Percentiles rank a stretch among this genome's conserved stretches.
Evolutionary conservation across 495 filamentous ascomycete species (phyloP).

Genomic region (Neurospora pannonica): DNA sequence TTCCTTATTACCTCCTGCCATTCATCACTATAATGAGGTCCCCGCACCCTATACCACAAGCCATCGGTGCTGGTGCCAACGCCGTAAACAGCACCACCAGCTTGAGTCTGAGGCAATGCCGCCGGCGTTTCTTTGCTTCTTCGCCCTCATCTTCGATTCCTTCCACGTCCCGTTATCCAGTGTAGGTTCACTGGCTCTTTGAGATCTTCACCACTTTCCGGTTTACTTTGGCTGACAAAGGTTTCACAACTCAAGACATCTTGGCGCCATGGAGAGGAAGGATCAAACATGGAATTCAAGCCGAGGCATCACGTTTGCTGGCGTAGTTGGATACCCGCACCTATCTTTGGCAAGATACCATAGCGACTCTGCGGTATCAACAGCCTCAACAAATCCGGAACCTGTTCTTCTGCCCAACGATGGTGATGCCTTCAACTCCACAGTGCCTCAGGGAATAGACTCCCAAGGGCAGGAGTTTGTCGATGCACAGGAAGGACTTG

Average conservation of each 20-base stretch:
- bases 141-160: not conserved
- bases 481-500: not conserved
- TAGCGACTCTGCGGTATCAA: not conserved
- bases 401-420: not conserved
- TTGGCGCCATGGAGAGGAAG: not conserved
- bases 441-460: not conserved
- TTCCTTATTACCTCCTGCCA: not conserved
- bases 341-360: slow-evolving; percentile 3
- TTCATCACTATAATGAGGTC: not conserved
- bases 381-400: not conserved
- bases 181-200: not conserved
- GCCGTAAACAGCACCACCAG: not conserved
- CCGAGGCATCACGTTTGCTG: slow-evolving; percentile 30
- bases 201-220: not conserved
- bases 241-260: not conserved
- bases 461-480: not conserved
- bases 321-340: slow-evolving; percentile 11
- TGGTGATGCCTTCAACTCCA: not conserved
- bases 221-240: not conserved
- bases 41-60: not conserved
- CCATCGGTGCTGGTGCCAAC: not conserved
- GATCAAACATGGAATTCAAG: slow-evolving; percentile 29
- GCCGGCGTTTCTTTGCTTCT: slow-evolving; percentile 3
- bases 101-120: not conserved
- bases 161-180: not conserved